Evolutionary conservation across 495 filamentous ascomycete genomes (phyloP), one percentile per base, ranked within the genome.

Genomic region (Penicillium bovifimosum): DNA sequence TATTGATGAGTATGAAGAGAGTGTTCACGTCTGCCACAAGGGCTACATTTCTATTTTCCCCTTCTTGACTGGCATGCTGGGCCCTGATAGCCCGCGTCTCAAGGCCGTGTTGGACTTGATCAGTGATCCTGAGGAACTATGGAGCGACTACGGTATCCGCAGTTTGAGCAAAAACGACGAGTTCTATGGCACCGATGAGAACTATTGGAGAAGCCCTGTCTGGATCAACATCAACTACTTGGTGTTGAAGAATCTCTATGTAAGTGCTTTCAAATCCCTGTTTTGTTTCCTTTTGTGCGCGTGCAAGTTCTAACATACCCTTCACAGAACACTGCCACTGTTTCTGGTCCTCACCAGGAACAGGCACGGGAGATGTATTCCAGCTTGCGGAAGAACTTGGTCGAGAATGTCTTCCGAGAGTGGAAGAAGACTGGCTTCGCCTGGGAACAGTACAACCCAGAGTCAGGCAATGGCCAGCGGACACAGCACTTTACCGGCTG

Each of bases 191-290:
- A 95, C 89, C 0, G 89, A 76, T 3, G 93, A 98, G 76, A 96
- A 98, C 59, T 98, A 98, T 73, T 98, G 93, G 93, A 77, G 91
- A 47, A 89, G 90, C 49, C 93, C 93, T 6, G 77, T 98, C 5
- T 98, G 93, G 93, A 87, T 98, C 53, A 96, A 96, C 59, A 95
- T 98, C 51, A 98, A 98, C 67, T 97, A 96, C 61, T 74, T 98
- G 48, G 86, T 87, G 34, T 76, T 97, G 47, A 79, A 81, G 57
- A 81, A 87, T 61, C 80, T 98, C n/a, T 76, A 88, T 47, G 91
- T 96, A 79, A 70, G 86, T 79, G 13, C 41, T 42, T 5, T 16
- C 4, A n/a, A 39, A 41, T 42, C 20, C n/a, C n/a, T n/a, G n/a
- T n/a, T n/a, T 44, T 16, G 7, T 9, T 16, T n/a, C n/a, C n/a